These are phyloP conservation scores for Fusarium staphyleae DNA, from an alignment of 2,329 filamentous ascomycete genomes.

Conservation along the genomic window DNA sequence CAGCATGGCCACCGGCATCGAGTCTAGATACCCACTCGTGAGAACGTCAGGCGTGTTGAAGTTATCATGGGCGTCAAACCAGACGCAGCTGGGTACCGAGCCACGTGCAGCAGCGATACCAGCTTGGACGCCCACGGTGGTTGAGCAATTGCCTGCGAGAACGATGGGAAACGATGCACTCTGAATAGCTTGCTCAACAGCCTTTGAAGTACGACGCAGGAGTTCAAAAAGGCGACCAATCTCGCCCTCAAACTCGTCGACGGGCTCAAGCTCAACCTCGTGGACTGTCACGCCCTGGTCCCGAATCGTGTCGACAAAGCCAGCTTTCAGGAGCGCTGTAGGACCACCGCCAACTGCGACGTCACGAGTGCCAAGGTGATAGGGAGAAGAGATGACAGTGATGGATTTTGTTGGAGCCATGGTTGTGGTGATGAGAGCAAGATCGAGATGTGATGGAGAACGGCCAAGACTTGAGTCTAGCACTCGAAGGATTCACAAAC, in stretches of 20 bases:
- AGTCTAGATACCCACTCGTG: conserved; percentile 40
- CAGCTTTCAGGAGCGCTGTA: conserved; percentile 41
- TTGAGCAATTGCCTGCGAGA: conserved; percentile 50
- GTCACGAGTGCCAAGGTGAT: conserved; percentile 49
- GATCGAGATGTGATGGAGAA: background rate
- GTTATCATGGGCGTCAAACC: conserved; percentile 55
- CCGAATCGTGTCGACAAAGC: conserved; percentile 42
- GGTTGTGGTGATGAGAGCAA: background rate
- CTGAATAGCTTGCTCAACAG: conserved; percentile 40
- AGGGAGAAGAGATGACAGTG: conserved; percentile 49
- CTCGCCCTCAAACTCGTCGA: conserved; percentile 50
- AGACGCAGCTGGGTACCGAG: conserved; percentile 45
- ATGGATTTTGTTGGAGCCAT: conserved; percentile 35
- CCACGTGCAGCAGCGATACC: conserved; percentile 37
- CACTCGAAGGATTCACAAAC: too few relatives aligned
- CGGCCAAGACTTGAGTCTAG: background rate
- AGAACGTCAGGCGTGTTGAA: conserved; percentile 42
- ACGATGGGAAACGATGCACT: conserved; percentile 47
- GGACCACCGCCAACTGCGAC: conserved; percentile 50
- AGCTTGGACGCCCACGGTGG: conserved; percentile 47
- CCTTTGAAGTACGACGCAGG: conserved; percentile 46
- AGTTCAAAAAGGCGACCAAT: conserved; percentile 51
- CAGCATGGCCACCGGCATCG: conserved; percentile 41
- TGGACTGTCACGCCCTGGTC: conserved; percentile 35
- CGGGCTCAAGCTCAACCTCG: conserved; percentile 37